Evolutionary conservation across 768 basidiomycete genomes (phyloP).

Genomic region (Russula virescens): DNA sequence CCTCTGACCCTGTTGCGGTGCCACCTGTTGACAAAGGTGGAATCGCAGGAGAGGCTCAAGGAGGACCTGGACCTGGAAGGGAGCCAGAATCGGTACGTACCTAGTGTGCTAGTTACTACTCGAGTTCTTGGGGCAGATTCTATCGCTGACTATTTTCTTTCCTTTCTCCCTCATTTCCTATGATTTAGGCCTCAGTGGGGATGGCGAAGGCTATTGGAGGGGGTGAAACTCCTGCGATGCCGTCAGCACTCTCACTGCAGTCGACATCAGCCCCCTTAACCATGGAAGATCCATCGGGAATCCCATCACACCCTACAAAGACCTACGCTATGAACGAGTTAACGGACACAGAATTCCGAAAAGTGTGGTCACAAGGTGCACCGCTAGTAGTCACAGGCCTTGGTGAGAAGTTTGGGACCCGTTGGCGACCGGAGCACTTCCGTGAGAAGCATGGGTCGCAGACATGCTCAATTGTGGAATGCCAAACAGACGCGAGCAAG

Average conservation of each 20-base stretch:
- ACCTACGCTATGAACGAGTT: slow-evolving; percentile 46
- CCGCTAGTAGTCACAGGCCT: slow-evolving; percentile 75
- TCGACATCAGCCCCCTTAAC: not conserved
- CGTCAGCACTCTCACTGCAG: not conserved
- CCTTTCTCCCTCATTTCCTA: too few relatives aligned
- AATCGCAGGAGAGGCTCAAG: not conserved
- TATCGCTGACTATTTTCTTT: not conserved
- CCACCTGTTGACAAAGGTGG: slow-evolving; percentile 1
- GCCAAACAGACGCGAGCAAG: slow-evolving; percentile 63
- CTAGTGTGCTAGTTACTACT: not conserved
- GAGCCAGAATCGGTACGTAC: not conserved
- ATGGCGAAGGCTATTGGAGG: slow-evolving; percentile 4
- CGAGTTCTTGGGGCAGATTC: not conserved
- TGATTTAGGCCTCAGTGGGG: not conserved
- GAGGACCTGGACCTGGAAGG: not conserved
- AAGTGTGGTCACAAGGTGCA: slow-evolving; percentile 66
- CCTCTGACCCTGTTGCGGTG: not conserved
- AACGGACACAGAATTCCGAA: slow-evolving; percentile 54
- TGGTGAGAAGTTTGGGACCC: slow-evolving; percentile 51
- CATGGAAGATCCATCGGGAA: slow-evolving; percentile 15
- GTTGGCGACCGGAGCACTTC: slow-evolving; percentile 85
- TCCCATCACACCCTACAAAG: slow-evolving; percentile 37
- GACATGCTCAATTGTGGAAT: slow-evolving; percentile 71
- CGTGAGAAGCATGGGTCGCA: slow-evolving; percentile 58
- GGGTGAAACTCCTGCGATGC: not conserved